These are phyloP conservation scores for Whalleya microplaca DNA, from an alignment of 2,329 filamentous ascomycete species.

Conservation along the genomic window DNA sequence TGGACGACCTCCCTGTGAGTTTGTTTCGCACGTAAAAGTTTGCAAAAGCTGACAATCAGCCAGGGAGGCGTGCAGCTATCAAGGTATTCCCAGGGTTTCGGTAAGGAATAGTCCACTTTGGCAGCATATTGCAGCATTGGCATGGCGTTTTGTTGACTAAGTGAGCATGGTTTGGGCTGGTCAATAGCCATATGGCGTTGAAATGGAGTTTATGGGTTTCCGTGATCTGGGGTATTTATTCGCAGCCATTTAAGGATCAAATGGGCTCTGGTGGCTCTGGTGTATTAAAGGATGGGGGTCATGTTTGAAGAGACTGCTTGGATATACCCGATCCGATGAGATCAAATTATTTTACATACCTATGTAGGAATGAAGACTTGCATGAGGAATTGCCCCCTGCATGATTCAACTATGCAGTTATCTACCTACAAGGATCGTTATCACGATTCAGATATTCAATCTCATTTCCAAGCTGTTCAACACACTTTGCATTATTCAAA, in stretches of 20 bases:
- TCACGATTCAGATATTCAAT: not conserved
- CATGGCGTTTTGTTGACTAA: slow-evolving; percentile 24
- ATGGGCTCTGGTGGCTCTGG: not conserved
- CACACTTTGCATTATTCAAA: no score
- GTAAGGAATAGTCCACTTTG: slow-evolving; percentile 13
- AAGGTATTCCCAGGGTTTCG: slow-evolving; percentile 47
- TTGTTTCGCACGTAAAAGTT: not conserved
- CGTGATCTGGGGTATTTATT: slow-evolving; percentile 3
- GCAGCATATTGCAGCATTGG: slow-evolving; percentile 18
- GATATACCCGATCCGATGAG: slow-evolving; percentile 24
- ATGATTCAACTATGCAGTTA: not conserved
- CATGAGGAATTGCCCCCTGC: not conserved
- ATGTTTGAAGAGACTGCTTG: slow-evolving; percentile 27
- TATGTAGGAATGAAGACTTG: not conserved
- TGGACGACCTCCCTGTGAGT: slow-evolving; percentile 36
- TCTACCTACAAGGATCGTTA: not conserved
- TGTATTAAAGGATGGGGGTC: slow-evolving; percentile 15
- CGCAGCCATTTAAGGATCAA: slow-evolving; percentile 7
- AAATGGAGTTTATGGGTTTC: not conserved
- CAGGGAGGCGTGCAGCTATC: slow-evolving; percentile 48
- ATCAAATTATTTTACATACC: slow-evolving; percentile 2
- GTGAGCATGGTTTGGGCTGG: slow-evolving; percentile 12
- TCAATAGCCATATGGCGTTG: slow-evolving; percentile 8
- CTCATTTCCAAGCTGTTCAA: not conserved
- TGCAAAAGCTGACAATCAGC: slow-evolving; percentile 22